These are phyloP conservation scores for Obelidium mucronatum DNA, from an alignment of 192 early-diverging fungal genomes.

Conservation along the genomic window DNA sequence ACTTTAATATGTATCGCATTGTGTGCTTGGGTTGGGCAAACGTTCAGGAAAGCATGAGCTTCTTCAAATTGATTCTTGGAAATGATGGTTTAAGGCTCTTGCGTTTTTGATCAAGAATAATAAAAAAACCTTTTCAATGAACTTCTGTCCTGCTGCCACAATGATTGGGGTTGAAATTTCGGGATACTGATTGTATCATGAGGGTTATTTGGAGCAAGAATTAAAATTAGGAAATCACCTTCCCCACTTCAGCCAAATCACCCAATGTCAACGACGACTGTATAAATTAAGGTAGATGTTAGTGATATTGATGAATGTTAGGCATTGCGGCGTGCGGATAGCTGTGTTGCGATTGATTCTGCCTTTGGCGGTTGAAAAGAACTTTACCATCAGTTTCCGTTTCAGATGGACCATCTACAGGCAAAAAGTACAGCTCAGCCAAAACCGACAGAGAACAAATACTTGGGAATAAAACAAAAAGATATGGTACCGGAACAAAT, in stretches of 20 bases:
- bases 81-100: background rate
- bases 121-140: slow-evolving; percentile 21
- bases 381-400: slow-evolving; percentile 11
- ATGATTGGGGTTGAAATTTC: background rate
- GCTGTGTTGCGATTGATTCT: no score
- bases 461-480: background rate
- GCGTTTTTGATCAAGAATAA: background rate
- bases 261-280: background rate
- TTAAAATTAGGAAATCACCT: no score
- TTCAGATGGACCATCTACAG: slow-evolving; percentile 6
- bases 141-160: background rate
- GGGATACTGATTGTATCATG: background rate
- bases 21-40: background rate
- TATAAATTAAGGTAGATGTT: background rate
- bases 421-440: background rate
- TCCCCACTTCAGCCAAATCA: background rate
- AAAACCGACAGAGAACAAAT: background rate
- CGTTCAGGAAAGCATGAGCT: slow-evolving; percentile 1
- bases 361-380: no score
- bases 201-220: no score
- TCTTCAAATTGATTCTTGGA: slow-evolving; percentile 25
- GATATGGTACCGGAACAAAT: background rate
- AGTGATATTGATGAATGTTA: no score
- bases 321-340: background rate
- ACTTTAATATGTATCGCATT: background rate